Evolutionary conservation across 768 basidiomycete genomes (phyloP), one percentile per base, ranked within the genome.

Genomic region (Mycena albidolilacea): DNA sequence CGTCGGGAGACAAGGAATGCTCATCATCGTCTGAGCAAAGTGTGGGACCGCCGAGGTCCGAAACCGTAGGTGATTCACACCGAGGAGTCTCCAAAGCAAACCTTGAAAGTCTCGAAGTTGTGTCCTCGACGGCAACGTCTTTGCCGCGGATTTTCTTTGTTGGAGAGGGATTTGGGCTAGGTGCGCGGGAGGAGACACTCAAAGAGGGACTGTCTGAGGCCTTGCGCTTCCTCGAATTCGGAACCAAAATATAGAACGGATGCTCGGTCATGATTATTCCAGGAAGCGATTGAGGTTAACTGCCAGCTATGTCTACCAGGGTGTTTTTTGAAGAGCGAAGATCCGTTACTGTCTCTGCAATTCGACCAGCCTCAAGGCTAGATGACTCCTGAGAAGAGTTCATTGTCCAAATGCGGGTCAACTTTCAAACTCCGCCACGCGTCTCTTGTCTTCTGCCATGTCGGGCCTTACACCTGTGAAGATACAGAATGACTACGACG

Each of bases 401-500:
- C 11, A 52, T 68, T 62, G 61, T 71, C 68, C 72, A 69, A 80
- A 74, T 85, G 84, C 79, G 85, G 84, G 84, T 3, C 30, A 3
- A 41, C 5, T 82, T 69, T 69, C 64, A 73, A 69, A 72, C 68
- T 46, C 69, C 67, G 44, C 72, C 41, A 71, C 75, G 75, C 78
- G 78, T 80, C 80, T 77, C 79, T 77, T 77, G 71, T 72, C 72
- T 64, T 74, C 79, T 79, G 82, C 83, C 80, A 83, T 82, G 79
- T 94, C 94, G 93, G 90, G 93, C 67, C 85, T 94, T 50, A 55
- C 55, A n/a, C 88, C 90, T 38, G 87, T 90, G 75, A 88, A 87
- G 78, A 86, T 92, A 75, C 79, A 87, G 67, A 85, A 95, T 78
- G 85, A 89, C 75, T 96, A 96, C 78, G 89, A 89, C 30, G 87